A percentile compares a stretch with the other conserved stretches of the same genome.
Evolutionary conservation across 371 early-diverging fungal species (phyloP).

Genomic region (Blyttiomyces sp.): DNA sequence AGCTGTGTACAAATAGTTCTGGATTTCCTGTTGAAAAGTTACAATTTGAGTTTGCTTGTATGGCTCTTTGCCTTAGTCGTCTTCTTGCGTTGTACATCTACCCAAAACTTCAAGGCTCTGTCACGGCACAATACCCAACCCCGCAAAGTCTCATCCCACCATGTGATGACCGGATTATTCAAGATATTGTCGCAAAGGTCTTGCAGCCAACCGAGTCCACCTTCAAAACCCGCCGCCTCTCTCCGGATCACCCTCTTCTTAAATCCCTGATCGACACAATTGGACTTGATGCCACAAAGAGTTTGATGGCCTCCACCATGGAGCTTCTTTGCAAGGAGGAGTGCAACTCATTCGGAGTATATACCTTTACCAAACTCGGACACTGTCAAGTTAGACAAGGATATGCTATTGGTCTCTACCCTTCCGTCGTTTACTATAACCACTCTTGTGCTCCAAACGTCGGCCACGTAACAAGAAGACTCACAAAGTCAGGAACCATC

Average conservation of each 20-base stretch:
- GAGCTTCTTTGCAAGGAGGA: constrained; percentile 43
- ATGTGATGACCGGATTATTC: background rate
- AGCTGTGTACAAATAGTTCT: constrained; percentile 24
- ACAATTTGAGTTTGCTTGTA: constrained; percentile 9
- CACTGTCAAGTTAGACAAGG: constrained; percentile 25
- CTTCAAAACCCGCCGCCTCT: background rate
- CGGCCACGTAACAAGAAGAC: constrained; percentile 36
- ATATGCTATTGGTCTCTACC: constrained; percentile 65
- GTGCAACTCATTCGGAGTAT: constrained; percentile 49
- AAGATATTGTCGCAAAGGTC: background rate
- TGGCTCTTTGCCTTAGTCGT: constrained; percentile 13
- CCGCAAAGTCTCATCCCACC: constrained; percentile 1
- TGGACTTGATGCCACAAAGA: background rate
- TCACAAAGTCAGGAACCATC: too few species aligned
- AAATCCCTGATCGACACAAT: background rate
- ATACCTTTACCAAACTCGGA: constrained; percentile 26
- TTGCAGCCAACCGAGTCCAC: background rate
- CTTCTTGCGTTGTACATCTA: constrained; percentile 8
- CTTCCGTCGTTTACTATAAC: constrained; percentile 74
- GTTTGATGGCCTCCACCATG: constrained; percentile 11
- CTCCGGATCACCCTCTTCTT: background rate
- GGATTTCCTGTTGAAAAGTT: constrained; percentile 14
- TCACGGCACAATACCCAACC: constrained; percentile 1
- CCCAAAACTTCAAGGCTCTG: constrained; percentile 5
- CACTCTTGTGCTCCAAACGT: constrained; percentile 75